These are phyloP conservation scores for Picochlorum sp. DNA, from an alignment of 139 green algal genomes.

Conservation along the genomic window DNA sequence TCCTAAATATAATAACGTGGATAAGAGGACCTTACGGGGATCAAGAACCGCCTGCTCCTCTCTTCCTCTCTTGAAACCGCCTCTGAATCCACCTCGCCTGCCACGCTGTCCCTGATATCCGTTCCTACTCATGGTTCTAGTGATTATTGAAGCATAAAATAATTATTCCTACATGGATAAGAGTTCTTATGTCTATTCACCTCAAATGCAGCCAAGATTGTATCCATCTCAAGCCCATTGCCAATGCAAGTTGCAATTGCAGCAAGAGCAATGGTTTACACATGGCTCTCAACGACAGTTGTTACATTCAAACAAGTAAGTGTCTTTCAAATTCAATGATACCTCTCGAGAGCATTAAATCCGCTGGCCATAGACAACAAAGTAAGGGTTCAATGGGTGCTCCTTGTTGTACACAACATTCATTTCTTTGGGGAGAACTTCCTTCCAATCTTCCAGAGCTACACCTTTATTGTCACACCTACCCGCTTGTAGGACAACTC, in stretches of 20 bases:
- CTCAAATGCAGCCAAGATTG: too few species aligned
- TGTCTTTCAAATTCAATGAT: too few species aligned
- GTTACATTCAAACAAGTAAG: too few species aligned
- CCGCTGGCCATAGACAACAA: constrained; percentile 69
- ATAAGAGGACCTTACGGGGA: constrained; percentile 13
- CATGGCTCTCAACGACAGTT: too few species aligned
- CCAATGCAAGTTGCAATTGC: too few species aligned
- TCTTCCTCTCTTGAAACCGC: not conserved
- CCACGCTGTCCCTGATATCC: not conserved
- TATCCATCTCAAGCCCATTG: too few species aligned
- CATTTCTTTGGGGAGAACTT: constrained; percentile 42
- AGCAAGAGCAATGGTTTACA: too few species aligned
- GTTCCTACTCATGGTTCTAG: not conserved
- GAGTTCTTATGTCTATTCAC: too few species aligned
- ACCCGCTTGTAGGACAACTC: constrained; percentile 66
- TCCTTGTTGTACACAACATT: constrained; percentile 79
- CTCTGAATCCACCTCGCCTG: not conserved
- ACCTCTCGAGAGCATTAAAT: constrained; percentile 4
- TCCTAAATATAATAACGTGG: constrained; percentile 16
- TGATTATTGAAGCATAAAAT: too few species aligned
- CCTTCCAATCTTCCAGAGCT: constrained; percentile 68
- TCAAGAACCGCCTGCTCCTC: constrained; percentile 16
- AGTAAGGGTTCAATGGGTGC: constrained; percentile 75
- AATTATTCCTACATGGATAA: too few species aligned
- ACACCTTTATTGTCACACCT: constrained; percentile 61